A percentile compares a stretch with the other conserved stretches of the same genome.
phyloP scores from a whole-genome alignment of 1,139 yeast genomes.

The Zygosaccharomyces sapae region DNA sequence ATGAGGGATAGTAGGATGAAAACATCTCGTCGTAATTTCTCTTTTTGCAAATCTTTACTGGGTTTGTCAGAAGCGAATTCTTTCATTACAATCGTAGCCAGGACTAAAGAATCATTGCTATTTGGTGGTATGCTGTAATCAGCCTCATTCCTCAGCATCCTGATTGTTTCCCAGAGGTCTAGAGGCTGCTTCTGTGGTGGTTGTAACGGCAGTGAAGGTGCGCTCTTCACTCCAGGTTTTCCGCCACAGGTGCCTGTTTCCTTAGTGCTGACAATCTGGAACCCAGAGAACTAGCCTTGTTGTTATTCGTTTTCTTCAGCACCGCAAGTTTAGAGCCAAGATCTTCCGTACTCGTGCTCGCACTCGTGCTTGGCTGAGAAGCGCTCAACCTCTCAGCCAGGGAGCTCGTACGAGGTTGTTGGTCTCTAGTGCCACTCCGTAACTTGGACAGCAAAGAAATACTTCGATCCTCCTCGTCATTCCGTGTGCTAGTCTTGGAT shows the following conservation, averaged over 20 bases:
- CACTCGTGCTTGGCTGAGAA: not conserved
- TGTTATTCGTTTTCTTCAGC: not conserved
- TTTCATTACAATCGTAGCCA: slow-evolving; percentile 6
- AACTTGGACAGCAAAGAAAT: slow-evolving; percentile 11
- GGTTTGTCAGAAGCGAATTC: slow-evolving; percentile 5
- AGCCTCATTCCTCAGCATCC: not conserved
- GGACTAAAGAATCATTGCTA: not conserved
- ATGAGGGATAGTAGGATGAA: slow-evolving; percentile 27
- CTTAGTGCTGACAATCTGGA: slow-evolving; percentile 13
- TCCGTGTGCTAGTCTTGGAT: not conserved
- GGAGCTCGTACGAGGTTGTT: slow-evolving; percentile 2
- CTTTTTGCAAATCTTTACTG: slow-evolving; percentile 12
- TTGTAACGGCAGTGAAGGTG: not conserved
- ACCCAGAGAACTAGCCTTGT: slow-evolving; percentile 2
- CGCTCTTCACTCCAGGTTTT: not conserved
- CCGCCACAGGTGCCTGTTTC: not conserved
- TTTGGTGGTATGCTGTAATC: not conserved
- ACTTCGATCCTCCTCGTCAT: slow-evolving; percentile 3
- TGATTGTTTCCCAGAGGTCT: not conserved
- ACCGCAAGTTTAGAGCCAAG: not conserved
- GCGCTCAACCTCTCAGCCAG: slow-evolving; percentile 9
- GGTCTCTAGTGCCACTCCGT: slow-evolving; percentile 5
- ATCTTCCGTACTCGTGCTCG: not conserved
- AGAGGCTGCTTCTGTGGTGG: not conserved
- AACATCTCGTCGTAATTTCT: slow-evolving; percentile 21